Conservation (phyloP, 306 rosid species). For the Prunus padus region DNA sequence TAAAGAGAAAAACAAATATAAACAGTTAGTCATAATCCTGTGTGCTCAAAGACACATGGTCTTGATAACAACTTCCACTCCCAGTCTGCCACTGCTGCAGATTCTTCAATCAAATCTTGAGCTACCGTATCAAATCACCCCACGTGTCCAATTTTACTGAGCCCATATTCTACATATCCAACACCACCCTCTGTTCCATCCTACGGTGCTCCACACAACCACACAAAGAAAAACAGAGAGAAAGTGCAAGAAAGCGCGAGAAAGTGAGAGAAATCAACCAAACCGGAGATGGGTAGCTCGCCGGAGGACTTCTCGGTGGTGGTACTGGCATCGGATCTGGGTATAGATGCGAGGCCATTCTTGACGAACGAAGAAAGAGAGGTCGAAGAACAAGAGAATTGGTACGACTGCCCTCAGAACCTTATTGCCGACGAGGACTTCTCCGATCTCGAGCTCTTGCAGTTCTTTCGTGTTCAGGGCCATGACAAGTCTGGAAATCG, state of each 20-base stretch:
- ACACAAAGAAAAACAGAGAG: background rate
- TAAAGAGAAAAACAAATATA: no score
- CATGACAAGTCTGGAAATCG: slow-evolving; percentile 56
- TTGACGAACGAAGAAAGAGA: slow-evolving; percentile 27
- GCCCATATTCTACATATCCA: no score
- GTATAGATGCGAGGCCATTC: slow-evolving; percentile 78
- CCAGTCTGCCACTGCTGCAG: background rate
- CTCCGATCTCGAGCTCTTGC: slow-evolving; percentile 82
- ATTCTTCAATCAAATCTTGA: background rate
- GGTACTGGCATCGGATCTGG: slow-evolving; percentile 70
- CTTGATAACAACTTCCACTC: background rate
- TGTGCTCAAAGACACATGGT: background rate
- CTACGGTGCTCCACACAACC: background rate
- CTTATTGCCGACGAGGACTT: slow-evolving; percentile 83
- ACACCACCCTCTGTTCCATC: background rate
- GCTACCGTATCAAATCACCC: background rate
- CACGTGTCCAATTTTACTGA: background rate
- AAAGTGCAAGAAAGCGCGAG: background rate
- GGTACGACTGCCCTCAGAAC: slow-evolving; percentile 79
- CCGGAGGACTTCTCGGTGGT: slow-evolving; percentile 82
- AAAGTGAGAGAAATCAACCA: background rate
- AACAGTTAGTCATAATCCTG: background rate
- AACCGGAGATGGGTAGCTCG: slow-evolving; percentile 52
- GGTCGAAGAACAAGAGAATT: slow-evolving; percentile 51
- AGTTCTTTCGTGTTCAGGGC: slow-evolving; percentile 69